Evolutionary conservation across 495 filamentous ascomycete genomes (phyloP).

Genomic region (Polyplosphaeria fusca): DNA sequence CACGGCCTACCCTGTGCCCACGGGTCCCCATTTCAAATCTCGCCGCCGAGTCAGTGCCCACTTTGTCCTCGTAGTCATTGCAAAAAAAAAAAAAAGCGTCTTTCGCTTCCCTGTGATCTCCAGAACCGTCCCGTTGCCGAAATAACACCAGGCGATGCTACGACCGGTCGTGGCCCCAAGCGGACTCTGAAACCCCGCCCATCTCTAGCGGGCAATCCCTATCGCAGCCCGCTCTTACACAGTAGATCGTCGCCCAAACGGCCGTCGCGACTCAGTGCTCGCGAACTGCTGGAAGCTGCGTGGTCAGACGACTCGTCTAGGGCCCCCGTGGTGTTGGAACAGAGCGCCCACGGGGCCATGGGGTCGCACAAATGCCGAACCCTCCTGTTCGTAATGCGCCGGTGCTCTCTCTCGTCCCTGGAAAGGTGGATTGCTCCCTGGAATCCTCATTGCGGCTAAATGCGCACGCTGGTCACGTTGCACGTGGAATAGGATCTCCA

Average conservation of each 20-base stretch:
- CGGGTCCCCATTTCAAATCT: no score
- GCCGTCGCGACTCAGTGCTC: conserved; percentile 1
- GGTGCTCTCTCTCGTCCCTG: conserved; percentile 1
- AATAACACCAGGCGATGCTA: conserved; percentile 3
- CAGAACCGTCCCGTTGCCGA: conserved; percentile 16
- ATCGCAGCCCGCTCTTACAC: not conserved
- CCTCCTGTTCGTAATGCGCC: no score
- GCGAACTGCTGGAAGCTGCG: conserved; percentile 6
- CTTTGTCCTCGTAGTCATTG: no score
- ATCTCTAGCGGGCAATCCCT: not conserved
- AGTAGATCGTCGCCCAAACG: not conserved
- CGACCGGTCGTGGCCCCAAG: conserved; percentile 1
- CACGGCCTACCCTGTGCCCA: no score
- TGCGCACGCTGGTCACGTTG: not conserved
- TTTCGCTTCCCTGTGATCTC: conserved; percentile 11
- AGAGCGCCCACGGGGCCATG: no score
- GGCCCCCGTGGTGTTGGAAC: no score
- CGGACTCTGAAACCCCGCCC: conserved; percentile 1
- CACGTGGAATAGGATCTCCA: conserved; percentile 26
- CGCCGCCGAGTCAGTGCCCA: no score
- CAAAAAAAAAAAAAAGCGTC: no score
- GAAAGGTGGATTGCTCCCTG: not conserved
- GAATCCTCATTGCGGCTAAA: conserved; percentile 15
- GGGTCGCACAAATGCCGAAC: no score
- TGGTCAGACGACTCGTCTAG: not conserved